A percentile compares a stretch with the other conserved stretches of the same genome.
These are phyloP conservation scores for Alternaria novae-zelandiae DNA, from an alignment of 2,329 filamentous ascomycete genomes.

Conservation along the genomic window DNA sequence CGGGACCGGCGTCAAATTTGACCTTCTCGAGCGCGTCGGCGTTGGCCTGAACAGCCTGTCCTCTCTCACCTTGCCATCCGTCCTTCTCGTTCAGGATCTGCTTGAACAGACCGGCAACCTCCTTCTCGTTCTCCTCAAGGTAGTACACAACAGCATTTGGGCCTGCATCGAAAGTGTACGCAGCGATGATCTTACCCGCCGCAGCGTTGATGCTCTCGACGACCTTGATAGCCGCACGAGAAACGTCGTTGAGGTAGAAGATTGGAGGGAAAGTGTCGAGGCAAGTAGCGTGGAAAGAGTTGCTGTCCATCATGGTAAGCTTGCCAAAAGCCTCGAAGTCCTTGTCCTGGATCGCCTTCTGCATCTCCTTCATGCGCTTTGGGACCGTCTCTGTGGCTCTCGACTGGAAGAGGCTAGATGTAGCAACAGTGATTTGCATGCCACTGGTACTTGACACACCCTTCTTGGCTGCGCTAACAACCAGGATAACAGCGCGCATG, in stretches of 20 bases:
- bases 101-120: slow-evolving; percentile 81
- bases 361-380: slow-evolving; percentile 81
- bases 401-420: slow-evolving; percentile 83
- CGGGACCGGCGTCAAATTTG: slow-evolving; percentile 53
- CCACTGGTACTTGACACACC: slow-evolving; percentile 89
- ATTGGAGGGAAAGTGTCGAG: slow-evolving; percentile 96
- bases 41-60: slow-evolving; percentile 58
- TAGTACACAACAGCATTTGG: slow-evolving; percentile 98
- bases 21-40: slow-evolving; percentile 67
- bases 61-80: slow-evolving; percentile 71
- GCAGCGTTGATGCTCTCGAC: slow-evolving; percentile 87
- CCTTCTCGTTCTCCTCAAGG: slow-evolving; percentile 74
- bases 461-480: slow-evolving; percentile 94
- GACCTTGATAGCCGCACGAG: slow-evolving; percentile 81
- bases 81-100: slow-evolving; percentile 66
- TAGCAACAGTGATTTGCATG: slow-evolving; percentile 96
- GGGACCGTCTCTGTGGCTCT: slow-evolving; percentile 81
- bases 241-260: slow-evolving; percentile 97
- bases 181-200: slow-evolving; percentile 80
- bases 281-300: slow-evolving; percentile 95
- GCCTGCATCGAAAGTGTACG: slow-evolving; percentile 97
- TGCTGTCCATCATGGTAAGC: slow-evolving; percentile 95
- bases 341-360: slow-evolving; percentile 75
- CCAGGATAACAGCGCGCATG: slow-evolving; percentile 91
- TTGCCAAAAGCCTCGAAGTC: slow-evolving; percentile 89